Evolutionary conservation across 2,329 filamentous ascomycete genomes (phyloP).

Genomic region (Bisporella sp.): DNA sequence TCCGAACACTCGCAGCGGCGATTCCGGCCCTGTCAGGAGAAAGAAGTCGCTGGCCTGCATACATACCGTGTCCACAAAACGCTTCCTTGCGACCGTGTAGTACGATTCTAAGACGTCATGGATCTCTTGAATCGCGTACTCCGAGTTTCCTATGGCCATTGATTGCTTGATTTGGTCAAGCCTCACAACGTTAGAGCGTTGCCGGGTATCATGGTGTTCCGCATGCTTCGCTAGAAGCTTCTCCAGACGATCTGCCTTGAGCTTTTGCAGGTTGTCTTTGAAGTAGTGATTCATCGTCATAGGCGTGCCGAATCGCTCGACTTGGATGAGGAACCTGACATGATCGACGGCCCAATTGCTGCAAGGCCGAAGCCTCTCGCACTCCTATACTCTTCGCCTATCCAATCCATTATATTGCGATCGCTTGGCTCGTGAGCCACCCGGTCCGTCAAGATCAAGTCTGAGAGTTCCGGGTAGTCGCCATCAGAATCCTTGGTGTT

Average conservation of each 20-base stretch:
- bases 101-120: constrained; percentile 55
- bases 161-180: neutral
- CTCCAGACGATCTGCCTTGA: neutral
- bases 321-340: constrained; percentile 41
- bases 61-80: constrained; percentile 57
- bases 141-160: constrained; percentile 22
- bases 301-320: constrained; percentile 40
- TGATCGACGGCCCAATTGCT: constrained; percentile 27
- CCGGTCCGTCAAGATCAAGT: neutral
- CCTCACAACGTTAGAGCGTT: neutral
- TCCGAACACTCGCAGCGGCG: neutral
- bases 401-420: constrained; percentile 5
- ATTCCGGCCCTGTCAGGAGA: neutral
- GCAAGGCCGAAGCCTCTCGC: constrained; percentile 9
- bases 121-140: constrained; percentile 41
- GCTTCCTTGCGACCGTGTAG: constrained; percentile 52
- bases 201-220: neutral
- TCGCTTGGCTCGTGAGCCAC: neutral
- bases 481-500: neutral
- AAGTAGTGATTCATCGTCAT: constrained; percentile 49
- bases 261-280: constrained; percentile 26
- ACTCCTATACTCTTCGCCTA: constrained; percentile 6
- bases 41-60: neutral
- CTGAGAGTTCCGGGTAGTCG: neutral
- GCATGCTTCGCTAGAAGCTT: neutral